These are phyloP conservation scores for Plantago ovata DNA, from an alignment of 257 asterid genomes.

Conservation along the genomic window DNA sequence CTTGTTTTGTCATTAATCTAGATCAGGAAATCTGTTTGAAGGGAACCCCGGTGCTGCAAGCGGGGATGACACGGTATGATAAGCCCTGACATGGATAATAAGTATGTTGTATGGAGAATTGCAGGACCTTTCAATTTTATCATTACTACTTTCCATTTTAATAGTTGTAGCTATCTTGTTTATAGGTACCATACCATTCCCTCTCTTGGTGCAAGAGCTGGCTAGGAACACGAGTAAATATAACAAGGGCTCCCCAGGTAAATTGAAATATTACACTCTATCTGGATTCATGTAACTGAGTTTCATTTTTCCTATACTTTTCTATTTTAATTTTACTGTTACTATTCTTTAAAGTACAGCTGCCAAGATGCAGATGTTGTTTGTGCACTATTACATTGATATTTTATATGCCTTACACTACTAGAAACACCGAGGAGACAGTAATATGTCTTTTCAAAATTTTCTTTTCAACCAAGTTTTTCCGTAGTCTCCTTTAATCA, in stretches of 20 bases:
- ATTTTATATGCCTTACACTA: no score
- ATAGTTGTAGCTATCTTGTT: conserved; percentile 26
- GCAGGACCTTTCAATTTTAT: background rate
- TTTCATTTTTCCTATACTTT: background rate
- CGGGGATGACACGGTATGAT: conserved; percentile 96
- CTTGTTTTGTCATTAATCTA: conserved; percentile 29
- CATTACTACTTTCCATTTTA: conserved; percentile 17
- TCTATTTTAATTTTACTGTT: background rate
- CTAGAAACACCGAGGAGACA: no score
- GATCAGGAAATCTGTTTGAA: conserved; percentile 94
- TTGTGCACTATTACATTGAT: no score
- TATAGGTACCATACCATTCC: conserved; percentile 87
- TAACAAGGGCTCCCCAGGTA: conserved; percentile 99
- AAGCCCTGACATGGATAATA: conserved; percentile 14
- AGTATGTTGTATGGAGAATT: conserved; percentile 14
- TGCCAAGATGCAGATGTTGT: no score
- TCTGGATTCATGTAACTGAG: background rate
- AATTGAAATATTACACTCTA: background rate
- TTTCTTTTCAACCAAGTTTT: no score
- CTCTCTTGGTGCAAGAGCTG: conserved; percentile 99
- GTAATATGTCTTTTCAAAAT: no score
- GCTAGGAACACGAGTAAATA: conserved; percentile 87
- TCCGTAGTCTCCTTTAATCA: no score
- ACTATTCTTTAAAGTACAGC: background rate
- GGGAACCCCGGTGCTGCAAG: conserved; percentile 87